phyloP scores from a whole-genome alignment of 2,329 filamentous ascomycete genomes.

The Beauveria rudraprayagi region DNA sequence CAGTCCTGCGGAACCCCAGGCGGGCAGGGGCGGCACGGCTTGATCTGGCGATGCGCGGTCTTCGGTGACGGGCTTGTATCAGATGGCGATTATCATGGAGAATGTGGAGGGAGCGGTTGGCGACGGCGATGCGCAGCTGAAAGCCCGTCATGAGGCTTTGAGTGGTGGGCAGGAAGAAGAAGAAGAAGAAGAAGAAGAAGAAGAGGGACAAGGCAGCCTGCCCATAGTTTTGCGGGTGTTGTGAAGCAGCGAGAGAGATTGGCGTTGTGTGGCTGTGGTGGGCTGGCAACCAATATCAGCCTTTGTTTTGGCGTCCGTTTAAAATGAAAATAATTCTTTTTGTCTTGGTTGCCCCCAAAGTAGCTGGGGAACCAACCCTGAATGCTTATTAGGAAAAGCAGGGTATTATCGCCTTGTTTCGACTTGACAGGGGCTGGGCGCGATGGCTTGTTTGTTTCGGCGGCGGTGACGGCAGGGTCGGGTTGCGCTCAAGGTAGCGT shows the following conservation, averaged over 20 bases:
- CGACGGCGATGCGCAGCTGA: conserved; percentile 39
- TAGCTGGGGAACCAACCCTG: background rate
- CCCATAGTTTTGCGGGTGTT: background rate
- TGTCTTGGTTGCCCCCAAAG: background rate
- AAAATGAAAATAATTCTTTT: background rate
- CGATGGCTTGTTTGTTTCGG: background rate
- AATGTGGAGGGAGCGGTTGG: conserved; percentile 37
- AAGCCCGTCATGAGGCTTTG: conserved; percentile 37
- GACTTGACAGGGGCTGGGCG: background rate
- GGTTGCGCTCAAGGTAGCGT: background rate
- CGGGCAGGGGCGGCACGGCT: conserved; percentile 32
- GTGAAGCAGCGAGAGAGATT: background rate
- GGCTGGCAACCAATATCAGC: background rate
- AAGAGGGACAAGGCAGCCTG: background rate
- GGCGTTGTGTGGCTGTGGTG: conserved; percentile 1
- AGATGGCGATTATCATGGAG: conserved; percentile 36
- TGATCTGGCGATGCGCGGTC: conserved; percentile 36
- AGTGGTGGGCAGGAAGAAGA: background rate
- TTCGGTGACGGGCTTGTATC: conserved; percentile 27
- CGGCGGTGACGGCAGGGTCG: background rate
- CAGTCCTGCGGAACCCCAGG: conserved; percentile 30
- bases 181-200: background rate
- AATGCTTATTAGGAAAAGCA: background rate
- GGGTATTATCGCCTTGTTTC: conserved; percentile 2
- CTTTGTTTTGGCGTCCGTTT: background rate